Conservation (phyloP, 192 early-diverging fungal species). For the Linnemannia elongata region DNA sequence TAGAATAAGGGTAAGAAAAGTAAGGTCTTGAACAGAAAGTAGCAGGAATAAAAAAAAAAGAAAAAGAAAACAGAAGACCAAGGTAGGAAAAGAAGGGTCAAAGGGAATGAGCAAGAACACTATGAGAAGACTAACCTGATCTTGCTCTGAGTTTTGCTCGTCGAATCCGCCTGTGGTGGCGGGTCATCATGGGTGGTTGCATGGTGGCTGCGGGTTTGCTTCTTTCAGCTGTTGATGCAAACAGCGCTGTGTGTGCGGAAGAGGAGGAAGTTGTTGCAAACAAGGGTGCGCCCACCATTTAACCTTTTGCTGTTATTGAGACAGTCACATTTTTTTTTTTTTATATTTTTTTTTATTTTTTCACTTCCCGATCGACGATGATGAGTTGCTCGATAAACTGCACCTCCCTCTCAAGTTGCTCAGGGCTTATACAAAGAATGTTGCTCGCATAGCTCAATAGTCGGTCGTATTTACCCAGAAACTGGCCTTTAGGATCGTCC, state of each 20-base stretch:
- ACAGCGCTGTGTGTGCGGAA: neutral
- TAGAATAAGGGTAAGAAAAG: no score
- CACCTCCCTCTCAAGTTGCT: slow-evolving; percentile 9
- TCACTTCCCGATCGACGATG: neutral
- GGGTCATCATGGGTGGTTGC: slow-evolving; percentile 55
- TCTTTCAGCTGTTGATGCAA: neutral
- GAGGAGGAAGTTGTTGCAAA: neutral
- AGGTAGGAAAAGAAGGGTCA: neutral
- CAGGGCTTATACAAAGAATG: neutral
- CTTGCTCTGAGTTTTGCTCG: slow-evolving; percentile 63
- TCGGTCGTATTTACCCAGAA: slow-evolving; percentile 31
- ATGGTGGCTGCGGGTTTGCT: neutral
- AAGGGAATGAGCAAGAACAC: neutral
- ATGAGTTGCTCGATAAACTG: neutral
- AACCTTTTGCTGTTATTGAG: neutral
- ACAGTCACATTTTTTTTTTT: neutral
- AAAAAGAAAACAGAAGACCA: neutral
- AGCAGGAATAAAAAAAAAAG: neutral
- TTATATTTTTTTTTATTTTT: neutral
- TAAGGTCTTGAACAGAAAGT: neutral
- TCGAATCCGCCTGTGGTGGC: slow-evolving; percentile 52
- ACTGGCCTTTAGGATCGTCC: neutral
- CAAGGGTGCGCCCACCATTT: neutral
- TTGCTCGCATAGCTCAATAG: slow-evolving; percentile 35
- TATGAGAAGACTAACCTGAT: slow-evolving; percentile 50